A percentile compares a stretch with the other conserved stretches of the same genome.
Conservation (phyloP, 495 filamentous ascomycete species). For the Lophiotrema nucula region DNA sequence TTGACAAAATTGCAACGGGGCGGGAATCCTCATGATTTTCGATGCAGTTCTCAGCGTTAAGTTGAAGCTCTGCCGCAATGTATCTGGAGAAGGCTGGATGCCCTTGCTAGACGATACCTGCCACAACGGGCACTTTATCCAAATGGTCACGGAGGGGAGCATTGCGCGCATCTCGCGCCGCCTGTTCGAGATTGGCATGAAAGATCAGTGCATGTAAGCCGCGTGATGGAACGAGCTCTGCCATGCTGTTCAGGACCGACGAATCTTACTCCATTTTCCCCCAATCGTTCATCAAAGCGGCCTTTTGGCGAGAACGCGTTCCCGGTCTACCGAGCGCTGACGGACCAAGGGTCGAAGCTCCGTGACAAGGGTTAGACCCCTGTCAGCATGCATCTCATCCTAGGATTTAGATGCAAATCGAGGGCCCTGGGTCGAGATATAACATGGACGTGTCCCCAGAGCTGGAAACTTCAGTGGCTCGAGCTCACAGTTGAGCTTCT, state of each 20-base stretch:
- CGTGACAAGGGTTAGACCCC: not conserved
- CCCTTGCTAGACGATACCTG: too few species aligned
- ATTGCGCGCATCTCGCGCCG: not conserved
- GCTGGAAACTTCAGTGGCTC: conserved; percentile 12
- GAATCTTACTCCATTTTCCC: conserved; percentile 5
- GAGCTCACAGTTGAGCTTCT: conserved; percentile 18
- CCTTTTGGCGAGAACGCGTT: conserved; percentile 8
- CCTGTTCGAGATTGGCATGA: not conserved
- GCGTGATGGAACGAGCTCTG: conserved; percentile 17
- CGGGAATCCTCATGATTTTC: not conserved
- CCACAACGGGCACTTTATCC: conserved; percentile 16
- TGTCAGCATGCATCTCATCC: conserved; percentile 8
- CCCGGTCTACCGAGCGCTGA: conserved; percentile 7
- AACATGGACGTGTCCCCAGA: conserved; percentile 11
- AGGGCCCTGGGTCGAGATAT: conserved; percentile 11
- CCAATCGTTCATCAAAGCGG: conserved; percentile 27
- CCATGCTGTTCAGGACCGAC: not conserved
- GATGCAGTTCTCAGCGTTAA: too few species aligned
- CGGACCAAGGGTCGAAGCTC: not conserved
- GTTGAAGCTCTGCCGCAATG: too few species aligned
- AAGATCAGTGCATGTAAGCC: conserved; percentile 1
- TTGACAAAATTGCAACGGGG: not conserved
- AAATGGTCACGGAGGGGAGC: too few species aligned
- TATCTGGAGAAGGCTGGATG: too few species aligned
- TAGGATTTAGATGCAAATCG: conserved; percentile 19